phyloP scores from a whole-genome alignment of 139 green algal species.

The Edaphochlamys debaryana region DNA sequence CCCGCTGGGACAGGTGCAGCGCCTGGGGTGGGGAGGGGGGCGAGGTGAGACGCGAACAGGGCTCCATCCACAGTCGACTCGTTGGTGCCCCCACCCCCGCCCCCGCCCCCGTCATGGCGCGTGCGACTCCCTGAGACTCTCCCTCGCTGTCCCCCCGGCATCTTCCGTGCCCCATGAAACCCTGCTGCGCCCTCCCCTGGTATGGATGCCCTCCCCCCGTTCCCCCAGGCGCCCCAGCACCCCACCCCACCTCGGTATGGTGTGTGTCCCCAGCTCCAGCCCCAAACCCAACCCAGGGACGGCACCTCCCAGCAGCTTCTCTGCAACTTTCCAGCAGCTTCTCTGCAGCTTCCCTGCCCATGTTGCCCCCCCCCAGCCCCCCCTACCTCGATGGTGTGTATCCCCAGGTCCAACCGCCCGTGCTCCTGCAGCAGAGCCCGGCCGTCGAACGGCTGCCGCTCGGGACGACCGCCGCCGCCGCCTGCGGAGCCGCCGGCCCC shows the following conservation, averaged over 20 bases:
- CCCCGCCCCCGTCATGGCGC: too few relatives aligned
- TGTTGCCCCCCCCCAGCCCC: neutral
- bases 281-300: neutral
- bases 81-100: neutral
- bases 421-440: slow-evolving; percentile 40
- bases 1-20: slow-evolving; percentile 47
- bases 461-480: neutral
- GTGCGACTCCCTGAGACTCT: neutral
- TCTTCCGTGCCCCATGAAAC: neutral
- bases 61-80: neutral
- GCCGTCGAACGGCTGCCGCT: slow-evolving; percentile 55
- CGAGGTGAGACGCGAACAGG: neutral
- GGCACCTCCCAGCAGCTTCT: too few relatives aligned
- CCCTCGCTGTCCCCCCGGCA: neutral
- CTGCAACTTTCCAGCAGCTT: neutral
- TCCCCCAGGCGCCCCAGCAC: too few relatives aligned
- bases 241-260: neutral
- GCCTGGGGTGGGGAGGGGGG: neutral
- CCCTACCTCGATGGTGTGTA: slow-evolving; percentile 26
- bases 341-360: neutral
- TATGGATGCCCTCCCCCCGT: too few relatives aligned
- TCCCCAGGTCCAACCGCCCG: slow-evolving; percentile 28
- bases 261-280: too few relatives aligned
- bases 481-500: slow-evolving; percentile 13
- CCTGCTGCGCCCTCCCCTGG: neutral